Evolutionary conservation across 1,139 yeast genomes (phyloP).

Genomic region (Suhomyces maxii): DNA sequence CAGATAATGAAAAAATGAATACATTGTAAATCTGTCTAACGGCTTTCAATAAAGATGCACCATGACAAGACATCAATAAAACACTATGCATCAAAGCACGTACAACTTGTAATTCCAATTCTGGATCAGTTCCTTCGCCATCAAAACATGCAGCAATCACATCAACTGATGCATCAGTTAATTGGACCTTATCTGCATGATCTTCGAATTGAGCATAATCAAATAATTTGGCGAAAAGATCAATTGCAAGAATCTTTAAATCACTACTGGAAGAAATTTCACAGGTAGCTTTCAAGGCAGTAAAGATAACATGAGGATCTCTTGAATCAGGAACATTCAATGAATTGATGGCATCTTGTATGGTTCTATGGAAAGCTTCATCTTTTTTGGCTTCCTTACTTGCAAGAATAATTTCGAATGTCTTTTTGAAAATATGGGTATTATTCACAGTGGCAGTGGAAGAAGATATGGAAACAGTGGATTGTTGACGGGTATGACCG

Average conservation of each 20-base stretch:
- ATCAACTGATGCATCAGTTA: slow-evolving; percentile 83
- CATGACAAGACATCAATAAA: slow-evolving; percentile 83
- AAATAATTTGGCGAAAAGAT: slow-evolving; percentile 46
- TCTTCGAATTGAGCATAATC: slow-evolving; percentile 45
- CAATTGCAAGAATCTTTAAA: slow-evolving; percentile 42
- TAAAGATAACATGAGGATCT: slow-evolving; percentile 39
- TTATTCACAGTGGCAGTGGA: slow-evolving; percentile 35
- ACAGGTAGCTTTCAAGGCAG: slow-evolving; percentile 43
- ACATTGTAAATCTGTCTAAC: slow-evolving; percentile 92
- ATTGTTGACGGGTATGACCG: slow-evolving; percentile 15
- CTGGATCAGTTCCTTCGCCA: slow-evolving; percentile 89
- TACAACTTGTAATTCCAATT: slow-evolving; percentile 86
- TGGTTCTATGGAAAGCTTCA: slow-evolving; percentile 29
- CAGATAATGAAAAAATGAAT: slow-evolving; percentile 77
- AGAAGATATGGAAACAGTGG: slow-evolving; percentile 24
- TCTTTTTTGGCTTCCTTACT: slow-evolving; percentile 46
- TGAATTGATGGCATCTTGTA: slow-evolving; percentile 40
- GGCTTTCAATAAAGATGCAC: slow-evolving; percentile 84
- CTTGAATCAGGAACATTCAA: slow-evolving; percentile 29
- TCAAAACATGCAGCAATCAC: slow-evolving; percentile 84
- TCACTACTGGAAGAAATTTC: slow-evolving; percentile 31
- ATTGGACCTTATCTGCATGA: slow-evolving; percentile 44
- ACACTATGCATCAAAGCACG: slow-evolving; percentile 90
- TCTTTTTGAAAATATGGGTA: slow-evolving; percentile 38
- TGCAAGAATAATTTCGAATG: slow-evolving; percentile 35